Percentiles rank a stretch among this genome's conserved stretches.
Conservation (phyloP, 768 basidiomycete genomes). For the Boletellus sp. region DNA sequence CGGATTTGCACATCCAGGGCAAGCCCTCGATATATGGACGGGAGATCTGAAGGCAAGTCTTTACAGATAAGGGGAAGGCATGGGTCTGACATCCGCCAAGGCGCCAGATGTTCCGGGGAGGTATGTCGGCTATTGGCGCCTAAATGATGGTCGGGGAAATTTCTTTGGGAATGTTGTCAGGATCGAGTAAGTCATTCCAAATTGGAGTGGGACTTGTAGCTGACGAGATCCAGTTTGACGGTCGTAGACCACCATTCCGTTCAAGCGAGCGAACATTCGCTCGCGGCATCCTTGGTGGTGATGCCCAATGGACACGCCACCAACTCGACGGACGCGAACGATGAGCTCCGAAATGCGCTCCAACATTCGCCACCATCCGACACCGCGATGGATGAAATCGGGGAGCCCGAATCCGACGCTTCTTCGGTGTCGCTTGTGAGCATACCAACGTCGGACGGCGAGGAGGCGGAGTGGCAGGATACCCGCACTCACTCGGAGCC, state of each 20-base stretch:
- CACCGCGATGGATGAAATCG: slow-evolving; percentile 39
- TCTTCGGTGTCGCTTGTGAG: slow-evolving; percentile 61
- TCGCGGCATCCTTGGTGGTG: slow-evolving; percentile 63
- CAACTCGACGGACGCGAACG: slow-evolving; percentile 10
- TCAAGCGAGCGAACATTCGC: slow-evolving; percentile 42
- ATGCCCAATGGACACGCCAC: slow-evolving; percentile 48
- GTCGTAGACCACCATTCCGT: slow-evolving; percentile 51
- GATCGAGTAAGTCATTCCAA: slow-evolving; percentile 61
- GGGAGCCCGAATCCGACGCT: slow-evolving; percentile 35
- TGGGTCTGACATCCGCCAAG: slow-evolving; percentile 28
- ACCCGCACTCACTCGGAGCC: slow-evolving; percentile 42
- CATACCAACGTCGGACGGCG: slow-evolving; percentile 52
- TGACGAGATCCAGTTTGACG: slow-evolving; percentile 47
- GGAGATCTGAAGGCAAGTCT: slow-evolving; percentile 65
- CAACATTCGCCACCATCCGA: slow-evolving; percentile 18
- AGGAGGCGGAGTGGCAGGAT: slow-evolving; percentile 57
- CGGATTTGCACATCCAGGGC: slow-evolving; percentile 55
- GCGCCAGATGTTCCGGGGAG: slow-evolving; percentile 72
- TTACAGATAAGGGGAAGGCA: background rate
- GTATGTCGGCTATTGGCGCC: slow-evolving; percentile 75
- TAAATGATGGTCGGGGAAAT: slow-evolving; percentile 54
- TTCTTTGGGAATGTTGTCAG: slow-evolving; percentile 70
- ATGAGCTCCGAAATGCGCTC: slow-evolving; percentile 4
- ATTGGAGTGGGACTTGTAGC: background rate
- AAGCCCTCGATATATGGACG: slow-evolving; percentile 62